Conservation (phyloP, 805 yeast genomes). For the Zygotorulaspora sp. region DNA sequence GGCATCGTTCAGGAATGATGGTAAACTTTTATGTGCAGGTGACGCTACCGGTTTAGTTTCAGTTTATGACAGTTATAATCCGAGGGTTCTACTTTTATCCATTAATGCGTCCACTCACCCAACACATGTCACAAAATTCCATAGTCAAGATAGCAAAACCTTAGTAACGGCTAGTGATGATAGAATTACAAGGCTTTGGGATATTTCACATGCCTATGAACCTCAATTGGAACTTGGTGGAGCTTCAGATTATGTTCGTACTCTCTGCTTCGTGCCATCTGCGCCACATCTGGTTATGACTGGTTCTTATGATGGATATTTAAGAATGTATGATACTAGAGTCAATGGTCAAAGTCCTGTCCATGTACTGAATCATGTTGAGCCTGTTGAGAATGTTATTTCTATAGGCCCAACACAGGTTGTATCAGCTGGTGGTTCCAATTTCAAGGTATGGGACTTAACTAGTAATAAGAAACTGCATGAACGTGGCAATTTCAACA, state of each 20-base stretch:
- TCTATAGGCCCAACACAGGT: constrained; percentile 69
- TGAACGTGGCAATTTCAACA: constrained; percentile 82
- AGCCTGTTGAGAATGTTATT: constrained; percentile 82
- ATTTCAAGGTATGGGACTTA: constrained; percentile 87
- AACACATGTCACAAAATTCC: constrained; percentile 90
- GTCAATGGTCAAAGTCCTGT: constrained; percentile 47
- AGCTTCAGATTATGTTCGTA: constrained; percentile 84
- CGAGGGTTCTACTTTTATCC: constrained; percentile 73
- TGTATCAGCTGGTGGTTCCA: constrained; percentile 76
- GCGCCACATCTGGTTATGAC: constrained; percentile 79
- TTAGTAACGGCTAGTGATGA: constrained; percentile 90
- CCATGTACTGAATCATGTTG: constrained; percentile 60
- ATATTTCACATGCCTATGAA: constrained; percentile 69
- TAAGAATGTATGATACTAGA: constrained; percentile 82
- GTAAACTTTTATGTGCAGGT: constrained; percentile 86
- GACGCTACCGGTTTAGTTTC: constrained; percentile 94
- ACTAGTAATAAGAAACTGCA: constrained; percentile 62
- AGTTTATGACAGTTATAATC: constrained; percentile 77
- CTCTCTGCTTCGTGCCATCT: constrained; percentile 70
- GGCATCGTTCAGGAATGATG: constrained; percentile 89
- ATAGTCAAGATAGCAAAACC: constrained; percentile 56
- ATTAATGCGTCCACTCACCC: constrained; percentile 82
- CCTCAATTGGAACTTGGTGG: constrained; percentile 67
- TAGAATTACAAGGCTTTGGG: constrained; percentile 80
- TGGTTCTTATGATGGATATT: constrained; percentile 88